Base-by-base conservation (phyloP, 1,284 basidiomycete species). In the Puccinia novopanici region DNA sequence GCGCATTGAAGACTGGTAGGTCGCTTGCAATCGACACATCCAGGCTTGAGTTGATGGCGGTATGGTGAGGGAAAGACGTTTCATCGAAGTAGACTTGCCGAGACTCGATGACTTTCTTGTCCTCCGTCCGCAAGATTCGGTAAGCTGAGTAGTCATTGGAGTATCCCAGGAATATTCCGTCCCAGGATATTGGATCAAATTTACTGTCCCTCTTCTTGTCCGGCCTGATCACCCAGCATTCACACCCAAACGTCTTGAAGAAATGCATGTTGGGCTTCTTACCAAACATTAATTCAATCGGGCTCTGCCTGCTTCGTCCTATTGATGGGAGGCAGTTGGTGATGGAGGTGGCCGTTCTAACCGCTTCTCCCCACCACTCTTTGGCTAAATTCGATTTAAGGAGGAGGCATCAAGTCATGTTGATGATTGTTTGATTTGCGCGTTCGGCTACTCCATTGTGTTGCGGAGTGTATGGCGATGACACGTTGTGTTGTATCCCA, bases 341-440 rank as follows among this genome's bases (percentile, higher is more conserved):
- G 10, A 17, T 42, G 40, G 34, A 34, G 3, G 61, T n/a, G 5
- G 63, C 63, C 3, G 22, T 67, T 12, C 13, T n/a, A 2, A 67
- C 42, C 15, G 42, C 63, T n/a, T 67, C 63, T 4, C 5, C 63
- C 63, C 63, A 67, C 63, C 63, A 67, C 27, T 67, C 40, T n/a
- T 9, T 17, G n/a, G 63, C 40, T 3, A 48, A 9, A 5, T 67
- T 67, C 0, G 63, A 3, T 13, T 67, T 40, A 3, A 67, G 13
- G 19, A 67, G 37, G 4, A 67, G 5, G 1, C 40, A 24, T 3
- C 63, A 19, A 3, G 63, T 45, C 63, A 67, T 67, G 13, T 48
- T 13, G 2, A 67, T n/a, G 2, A 67, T 48, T 13, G 42, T 67
- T 5, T 13, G 40, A 67, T 67, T 67, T 3, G 63, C 63, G 8